These are phyloP conservation scores for Magnusiomyces clavatus DNA, from an alignment of 1,139 yeast species.

Conservation along the genomic window DNA sequence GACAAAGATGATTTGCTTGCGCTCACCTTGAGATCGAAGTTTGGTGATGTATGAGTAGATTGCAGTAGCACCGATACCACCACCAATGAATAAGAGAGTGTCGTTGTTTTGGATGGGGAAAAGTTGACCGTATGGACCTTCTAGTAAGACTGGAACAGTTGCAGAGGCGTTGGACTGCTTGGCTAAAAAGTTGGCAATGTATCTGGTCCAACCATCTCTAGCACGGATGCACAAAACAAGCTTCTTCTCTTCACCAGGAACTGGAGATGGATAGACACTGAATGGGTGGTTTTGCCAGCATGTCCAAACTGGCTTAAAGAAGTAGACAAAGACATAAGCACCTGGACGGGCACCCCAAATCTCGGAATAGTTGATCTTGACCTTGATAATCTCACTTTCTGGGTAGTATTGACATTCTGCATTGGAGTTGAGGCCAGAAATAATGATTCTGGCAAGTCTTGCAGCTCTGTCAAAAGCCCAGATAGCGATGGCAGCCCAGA, in stretches of 20 bases:
- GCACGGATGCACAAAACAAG: constrained; percentile 35
- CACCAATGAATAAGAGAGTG: constrained; percentile 44
- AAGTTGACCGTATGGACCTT: constrained; percentile 51
- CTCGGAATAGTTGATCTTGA: constrained; percentile 28
- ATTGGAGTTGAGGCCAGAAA: constrained; percentile 18
- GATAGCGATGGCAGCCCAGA: constrained; percentile 47
- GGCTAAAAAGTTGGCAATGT: constrained; percentile 25
- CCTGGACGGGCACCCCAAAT: constrained; percentile 34
- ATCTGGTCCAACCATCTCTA: constrained; percentile 23
- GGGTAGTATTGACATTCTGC: constrained; percentile 2
- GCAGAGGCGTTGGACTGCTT: not conserved
- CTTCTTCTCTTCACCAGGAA: constrained; percentile 27
- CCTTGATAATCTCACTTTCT: constrained; percentile 19
- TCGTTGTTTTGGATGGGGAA: constrained; percentile 45
- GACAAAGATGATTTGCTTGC: constrained; percentile 36
- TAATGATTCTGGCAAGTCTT: constrained; percentile 39
- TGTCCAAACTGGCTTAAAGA: constrained; percentile 34
- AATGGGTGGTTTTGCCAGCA: constrained; percentile 57
- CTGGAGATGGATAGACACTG: constrained; percentile 32
- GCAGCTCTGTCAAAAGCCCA: constrained; percentile 57
- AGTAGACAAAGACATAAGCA: constrained; percentile 34
- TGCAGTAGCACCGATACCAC: constrained; percentile 67
- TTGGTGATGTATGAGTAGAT: constrained; percentile 23
- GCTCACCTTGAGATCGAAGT: constrained; percentile 9
- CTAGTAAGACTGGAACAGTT: constrained; percentile 37